Base-by-base conservation (phyloP, 305 asterid species). In the Solanum hybrid region DNA sequence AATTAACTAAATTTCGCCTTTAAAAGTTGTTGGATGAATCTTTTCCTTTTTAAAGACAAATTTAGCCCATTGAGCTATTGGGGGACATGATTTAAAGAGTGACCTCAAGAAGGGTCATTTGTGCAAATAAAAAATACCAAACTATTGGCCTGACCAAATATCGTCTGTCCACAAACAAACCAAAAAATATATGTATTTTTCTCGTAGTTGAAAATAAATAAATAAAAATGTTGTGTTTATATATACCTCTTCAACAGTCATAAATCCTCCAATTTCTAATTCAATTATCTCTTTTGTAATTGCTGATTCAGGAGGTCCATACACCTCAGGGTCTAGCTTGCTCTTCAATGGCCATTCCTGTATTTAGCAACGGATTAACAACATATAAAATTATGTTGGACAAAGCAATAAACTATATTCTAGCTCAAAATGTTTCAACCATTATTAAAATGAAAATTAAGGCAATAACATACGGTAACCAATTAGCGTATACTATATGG, bases 271-370 rank as follows among this genome's bases (percentile, higher is more conserved):
- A 64, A 95, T 93, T 75, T 93, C 93, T 80, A 71, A 2, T 86
- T 95, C 96, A 16, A 96, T 86, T 10, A 93, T 5, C 89, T 94
- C 92, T 35, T 75, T 92, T 20, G 97, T 95, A 75, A 97, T 92
- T 74, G 92, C 95, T 46, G 98, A 97, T 89, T 95, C 98, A 24
- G 93, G 91, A 61, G 98, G 95, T 46, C 98, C 99, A 67, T 96
- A 96, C 39, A 94, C 94, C 40, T 77, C 83, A 2, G 98, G 95
- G 85, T 97, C 99, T 6, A 95, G 94, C 20, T 89, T 88, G 89
- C 99, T 97, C 92, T 89, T 96, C 91, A 96, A n/a, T 11, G 99
- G 99, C 96, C 96, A 95, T 91, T 97, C 98, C 99, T 96, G 87
- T 5, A 24, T 24, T 69, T 24, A 69, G 31, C 75, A 67, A 24